phyloP scores from a whole-genome alignment of 495 filamentous ascomycete species.

The Hypomontagnella submonticulosa region DNA sequence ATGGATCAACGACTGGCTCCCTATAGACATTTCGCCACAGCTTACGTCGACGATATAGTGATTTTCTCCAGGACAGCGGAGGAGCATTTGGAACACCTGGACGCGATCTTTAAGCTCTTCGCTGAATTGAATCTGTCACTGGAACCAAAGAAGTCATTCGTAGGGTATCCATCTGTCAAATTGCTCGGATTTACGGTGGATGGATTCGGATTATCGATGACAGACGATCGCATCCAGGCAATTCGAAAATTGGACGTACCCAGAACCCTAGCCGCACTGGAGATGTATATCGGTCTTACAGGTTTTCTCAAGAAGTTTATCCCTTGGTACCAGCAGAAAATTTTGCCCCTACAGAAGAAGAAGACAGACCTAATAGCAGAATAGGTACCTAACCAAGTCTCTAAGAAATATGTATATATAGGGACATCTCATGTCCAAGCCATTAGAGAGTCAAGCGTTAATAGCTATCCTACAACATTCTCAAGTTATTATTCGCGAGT shows the following conservation, averaged over 20 bases:
- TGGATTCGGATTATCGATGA: not conserved
- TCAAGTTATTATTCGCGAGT: too few relatives aligned
- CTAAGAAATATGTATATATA: too few relatives aligned
- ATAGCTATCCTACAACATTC: too few relatives aligned
- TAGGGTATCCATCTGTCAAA: not conserved
- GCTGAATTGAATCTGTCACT: not conserved
- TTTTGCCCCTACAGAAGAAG: not conserved
- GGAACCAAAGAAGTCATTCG: conserved; percentile 8
- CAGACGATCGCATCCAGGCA: not conserved
- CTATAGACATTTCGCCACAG: not conserved
- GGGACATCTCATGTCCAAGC: too few relatives aligned
- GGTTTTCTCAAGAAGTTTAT: not conserved
- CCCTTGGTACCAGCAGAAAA: conserved; percentile 16
- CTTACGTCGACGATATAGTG: conserved; percentile 18
- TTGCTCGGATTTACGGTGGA: conserved; percentile 5
- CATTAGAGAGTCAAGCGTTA: too few relatives aligned
- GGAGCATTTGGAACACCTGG: conserved; percentile 12
- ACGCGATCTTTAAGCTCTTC: not conserved
- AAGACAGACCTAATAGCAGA: conserved; percentile 8
- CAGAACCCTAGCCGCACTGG: not conserved
- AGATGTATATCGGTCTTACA: conserved; percentile 10
- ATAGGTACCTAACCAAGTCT: too few relatives aligned
- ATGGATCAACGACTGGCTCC: conserved; percentile 17
- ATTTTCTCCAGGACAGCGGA: conserved; percentile 6
- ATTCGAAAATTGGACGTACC: not conserved